Evolutionary conservation across 345 rosid genomes (phyloP).

Genomic region (Microcos paniculata): DNA sequence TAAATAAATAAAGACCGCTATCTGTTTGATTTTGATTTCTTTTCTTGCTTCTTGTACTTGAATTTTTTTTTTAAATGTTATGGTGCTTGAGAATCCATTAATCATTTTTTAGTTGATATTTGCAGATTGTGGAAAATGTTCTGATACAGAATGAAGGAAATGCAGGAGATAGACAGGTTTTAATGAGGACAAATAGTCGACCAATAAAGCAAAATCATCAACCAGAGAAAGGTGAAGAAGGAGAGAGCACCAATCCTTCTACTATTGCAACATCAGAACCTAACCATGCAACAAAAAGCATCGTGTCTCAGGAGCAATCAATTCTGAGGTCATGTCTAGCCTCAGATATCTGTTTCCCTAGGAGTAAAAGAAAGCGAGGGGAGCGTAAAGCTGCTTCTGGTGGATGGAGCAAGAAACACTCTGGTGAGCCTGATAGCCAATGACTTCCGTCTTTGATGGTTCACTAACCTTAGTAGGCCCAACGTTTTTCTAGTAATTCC

Average conservation of each 20-base stretch:
- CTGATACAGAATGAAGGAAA: constrained; percentile 51
- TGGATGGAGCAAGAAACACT: constrained; percentile 68
- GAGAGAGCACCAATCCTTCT: constrained; percentile 47
- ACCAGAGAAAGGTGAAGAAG: constrained; percentile 52
- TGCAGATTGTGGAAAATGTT: constrained; percentile 61
- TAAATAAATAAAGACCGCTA: not conserved
- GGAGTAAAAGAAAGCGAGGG: constrained; percentile 85
- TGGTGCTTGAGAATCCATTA: not conserved
- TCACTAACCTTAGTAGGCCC: constrained; percentile 6
- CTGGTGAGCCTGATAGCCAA: constrained; percentile 74
- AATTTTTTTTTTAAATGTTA: not conserved
- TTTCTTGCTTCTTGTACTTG: not conserved
- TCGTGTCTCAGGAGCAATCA: constrained; percentile 33
- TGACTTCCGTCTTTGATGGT: constrained; percentile 26
- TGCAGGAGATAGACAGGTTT: constrained; percentile 40
- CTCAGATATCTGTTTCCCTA: constrained; percentile 63
- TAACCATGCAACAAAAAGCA: constrained; percentile 24
- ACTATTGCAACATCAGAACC: constrained; percentile 36
- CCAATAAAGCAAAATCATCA: constrained; percentile 32
- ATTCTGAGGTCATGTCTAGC: constrained; percentile 71
- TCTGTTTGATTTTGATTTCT: not conserved
- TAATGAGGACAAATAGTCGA: constrained; percentile 39
- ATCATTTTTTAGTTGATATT: constrained; percentile 2
- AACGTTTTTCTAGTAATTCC: not conserved
- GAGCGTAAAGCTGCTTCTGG: constrained; percentile 73